phyloP scores from a whole-genome alignment of 495 filamentous ascomycete species.

The Niebla homalea region DNA sequence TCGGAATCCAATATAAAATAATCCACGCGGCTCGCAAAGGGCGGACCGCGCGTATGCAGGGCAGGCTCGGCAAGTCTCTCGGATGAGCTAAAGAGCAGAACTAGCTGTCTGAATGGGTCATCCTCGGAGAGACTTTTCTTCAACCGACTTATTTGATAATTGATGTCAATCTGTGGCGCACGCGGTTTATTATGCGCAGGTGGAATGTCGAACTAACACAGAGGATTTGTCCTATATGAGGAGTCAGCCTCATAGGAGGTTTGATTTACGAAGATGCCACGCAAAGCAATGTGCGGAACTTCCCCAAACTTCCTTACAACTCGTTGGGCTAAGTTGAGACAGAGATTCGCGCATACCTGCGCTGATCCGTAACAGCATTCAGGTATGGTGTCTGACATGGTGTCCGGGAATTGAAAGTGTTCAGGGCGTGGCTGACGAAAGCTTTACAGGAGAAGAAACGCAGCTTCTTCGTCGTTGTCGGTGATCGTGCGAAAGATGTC shows the following conservation, averaged over 20 bases:
- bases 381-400: conserved; percentile 30
- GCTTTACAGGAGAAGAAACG: conserved; percentile 68
- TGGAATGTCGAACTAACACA: too few species aligned
- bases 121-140: too few species aligned
- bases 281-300: conserved; percentile 34
- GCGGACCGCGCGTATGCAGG: too few species aligned
- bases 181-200: too few species aligned
- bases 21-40: too few species aligned
- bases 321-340: conserved; percentile 1
- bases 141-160: too few species aligned
- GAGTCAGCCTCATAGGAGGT: neutral
- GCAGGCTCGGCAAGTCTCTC: too few species aligned
- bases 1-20: too few species aligned
- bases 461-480: conserved; percentile 93
- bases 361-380: conserved; percentile 87
- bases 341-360: conserved; percentile 92
- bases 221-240: neutral
- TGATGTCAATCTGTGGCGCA: too few species aligned
- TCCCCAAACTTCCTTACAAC: neutral
- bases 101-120: too few species aligned
- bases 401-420: neutral
- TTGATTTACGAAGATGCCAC: conserved; percentile 28
- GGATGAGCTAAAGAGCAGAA: too few species aligned
- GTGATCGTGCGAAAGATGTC: conserved; percentile 91
- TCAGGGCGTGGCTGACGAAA: neutral